A percentile compares a stretch with the other conserved stretches of the same genome.
Evolutionary conservation across 2,329 filamentous ascomycete species (phyloP).

Genomic region (Fusarium sp.): DNA sequence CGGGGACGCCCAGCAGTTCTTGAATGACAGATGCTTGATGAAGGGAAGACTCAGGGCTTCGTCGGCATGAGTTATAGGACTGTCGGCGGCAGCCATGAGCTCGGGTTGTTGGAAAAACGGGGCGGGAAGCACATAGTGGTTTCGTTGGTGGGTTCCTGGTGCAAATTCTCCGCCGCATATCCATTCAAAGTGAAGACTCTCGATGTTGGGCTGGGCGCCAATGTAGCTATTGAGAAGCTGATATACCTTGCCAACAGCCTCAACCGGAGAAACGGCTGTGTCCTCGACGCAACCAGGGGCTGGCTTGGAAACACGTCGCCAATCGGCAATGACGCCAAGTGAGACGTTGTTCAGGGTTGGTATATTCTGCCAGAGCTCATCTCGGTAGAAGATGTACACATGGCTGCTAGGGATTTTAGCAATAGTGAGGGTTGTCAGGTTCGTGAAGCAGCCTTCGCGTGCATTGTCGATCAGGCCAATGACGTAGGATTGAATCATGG

Average conservation of each 20-base stretch:
- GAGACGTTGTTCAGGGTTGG: conserved; percentile 69
- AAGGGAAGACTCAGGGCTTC: conserved; percentile 68
- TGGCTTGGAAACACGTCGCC: conserved; percentile 71
- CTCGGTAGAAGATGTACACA: conserved; percentile 67
- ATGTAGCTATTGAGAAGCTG: conserved; percentile 67
- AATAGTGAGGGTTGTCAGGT: conserved; percentile 73
- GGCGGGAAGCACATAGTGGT: conserved; percentile 74
- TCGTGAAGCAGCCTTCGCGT: conserved; percentile 61
- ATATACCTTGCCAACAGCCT: conserved; percentile 67
- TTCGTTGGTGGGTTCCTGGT: conserved; percentile 72
- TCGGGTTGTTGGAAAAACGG: conserved; percentile 63
- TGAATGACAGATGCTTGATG: conserved; percentile 72
- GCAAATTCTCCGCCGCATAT: conserved; percentile 78
- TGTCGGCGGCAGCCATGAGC: conserved; percentile 50
- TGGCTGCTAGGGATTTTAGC: conserved; percentile 76
- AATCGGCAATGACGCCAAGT: conserved; percentile 76
- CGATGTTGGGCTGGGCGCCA: conserved; percentile 65
- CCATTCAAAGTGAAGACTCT: conserved; percentile 76
- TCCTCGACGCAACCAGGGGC: conserved; percentile 67
- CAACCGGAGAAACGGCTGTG: conserved; percentile 64
- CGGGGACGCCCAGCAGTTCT: conserved; percentile 79
- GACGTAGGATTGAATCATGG: conserved; percentile 78
- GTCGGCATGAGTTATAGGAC: conserved; percentile 52
- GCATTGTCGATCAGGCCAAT: conserved; percentile 75
- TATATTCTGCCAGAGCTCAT: conserved; percentile 75